phyloP scores from a whole-genome alignment of 331 rosid species.

The Malus hybrid region DNA sequence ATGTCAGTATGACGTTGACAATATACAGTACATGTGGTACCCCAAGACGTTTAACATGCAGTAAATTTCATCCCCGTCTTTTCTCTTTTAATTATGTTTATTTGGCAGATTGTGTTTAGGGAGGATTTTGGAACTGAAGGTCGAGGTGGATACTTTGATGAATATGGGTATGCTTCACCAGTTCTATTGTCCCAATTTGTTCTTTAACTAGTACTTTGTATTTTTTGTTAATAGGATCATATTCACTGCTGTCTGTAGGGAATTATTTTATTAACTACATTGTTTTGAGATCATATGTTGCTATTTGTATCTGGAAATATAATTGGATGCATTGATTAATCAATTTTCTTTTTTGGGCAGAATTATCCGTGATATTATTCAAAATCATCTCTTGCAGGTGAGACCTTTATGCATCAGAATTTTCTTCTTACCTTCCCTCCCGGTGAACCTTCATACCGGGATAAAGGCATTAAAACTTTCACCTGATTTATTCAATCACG shows the following conservation, averaged over 20 bases:
- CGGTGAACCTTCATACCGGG: background rate
- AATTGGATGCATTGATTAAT: background rate
- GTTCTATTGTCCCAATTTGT: background rate
- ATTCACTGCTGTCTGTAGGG: background rate
- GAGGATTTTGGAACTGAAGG: slow-evolving; percentile 99
- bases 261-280: background rate
- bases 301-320: background rate
- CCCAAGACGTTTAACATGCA: slow-evolving; percentile 7
- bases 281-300: background rate
- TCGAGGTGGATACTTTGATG: slow-evolving; percentile 98
- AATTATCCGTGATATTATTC: slow-evolving; percentile 94
- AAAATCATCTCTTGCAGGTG: slow-evolving; percentile 94
- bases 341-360: slow-evolving; percentile 38
- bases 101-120: slow-evolving; percentile 82
- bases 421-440: background rate
- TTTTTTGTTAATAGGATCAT: background rate
- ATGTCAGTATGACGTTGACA: slow-evolving; percentile 35
- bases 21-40: slow-evolving; percentile 32
- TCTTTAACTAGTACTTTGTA: background rate
- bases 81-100: slow-evolving; percentile 9
- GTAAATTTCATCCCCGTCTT: background rate
- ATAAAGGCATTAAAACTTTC: background rate
- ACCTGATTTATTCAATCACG: background rate
- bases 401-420: slow-evolving; percentile 13
- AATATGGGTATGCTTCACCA: slow-evolving; percentile 65